phyloP scores from a whole-genome alignment of 2,329 filamentous ascomycete species.

The Rhynchosporium agropyri region DNA sequence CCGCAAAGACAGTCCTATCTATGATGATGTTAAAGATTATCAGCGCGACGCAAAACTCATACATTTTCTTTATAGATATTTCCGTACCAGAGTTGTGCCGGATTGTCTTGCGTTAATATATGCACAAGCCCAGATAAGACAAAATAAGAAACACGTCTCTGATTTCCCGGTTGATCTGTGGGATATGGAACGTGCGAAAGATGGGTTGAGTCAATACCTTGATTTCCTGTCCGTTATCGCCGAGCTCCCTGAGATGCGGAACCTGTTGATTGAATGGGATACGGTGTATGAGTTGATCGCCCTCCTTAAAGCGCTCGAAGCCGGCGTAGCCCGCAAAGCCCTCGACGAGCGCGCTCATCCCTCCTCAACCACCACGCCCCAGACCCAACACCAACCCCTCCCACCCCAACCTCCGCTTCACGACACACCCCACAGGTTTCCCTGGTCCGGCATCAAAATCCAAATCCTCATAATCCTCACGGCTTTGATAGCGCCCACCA shows the following conservation, averaged over 20 bases:
- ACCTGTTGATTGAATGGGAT: conserved; percentile 88
- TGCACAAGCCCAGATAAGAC: conserved; percentile 85
- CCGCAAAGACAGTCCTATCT: conserved; percentile 46
- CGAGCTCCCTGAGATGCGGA: conserved; percentile 80
- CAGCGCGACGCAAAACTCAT: conserved; percentile 64
- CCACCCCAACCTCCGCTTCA: conserved; percentile 56
- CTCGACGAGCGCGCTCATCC: conserved; percentile 53
- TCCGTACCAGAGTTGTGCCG: conserved; percentile 88
- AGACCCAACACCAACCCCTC: conserved; percentile 12
- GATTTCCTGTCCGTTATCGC: conserved; percentile 91
- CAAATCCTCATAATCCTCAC: conserved; percentile 89
- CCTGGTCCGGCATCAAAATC: conserved; percentile 80
- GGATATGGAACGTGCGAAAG: conserved; percentile 97
- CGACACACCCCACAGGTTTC: conserved; percentile 64
- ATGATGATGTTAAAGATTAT: conserved; percentile 56
- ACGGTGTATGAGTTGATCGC: conserved; percentile 86
- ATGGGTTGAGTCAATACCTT: conserved; percentile 90
- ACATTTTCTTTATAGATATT: conserved; percentile 90
- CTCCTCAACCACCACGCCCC: conserved; percentile 30
- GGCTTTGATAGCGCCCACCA: conserved; percentile 83
- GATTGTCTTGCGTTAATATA: conserved; percentile 95
- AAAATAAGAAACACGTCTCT: conserved; percentile 71
- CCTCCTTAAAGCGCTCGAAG: conserved; percentile 83
- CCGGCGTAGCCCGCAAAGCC: conserved; percentile 81
- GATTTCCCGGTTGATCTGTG: conserved; percentile 94